Evolutionary conservation across 768 basidiomycete species (phyloP).

Genomic region (Phlebiopsis flavidoalba): DNA sequence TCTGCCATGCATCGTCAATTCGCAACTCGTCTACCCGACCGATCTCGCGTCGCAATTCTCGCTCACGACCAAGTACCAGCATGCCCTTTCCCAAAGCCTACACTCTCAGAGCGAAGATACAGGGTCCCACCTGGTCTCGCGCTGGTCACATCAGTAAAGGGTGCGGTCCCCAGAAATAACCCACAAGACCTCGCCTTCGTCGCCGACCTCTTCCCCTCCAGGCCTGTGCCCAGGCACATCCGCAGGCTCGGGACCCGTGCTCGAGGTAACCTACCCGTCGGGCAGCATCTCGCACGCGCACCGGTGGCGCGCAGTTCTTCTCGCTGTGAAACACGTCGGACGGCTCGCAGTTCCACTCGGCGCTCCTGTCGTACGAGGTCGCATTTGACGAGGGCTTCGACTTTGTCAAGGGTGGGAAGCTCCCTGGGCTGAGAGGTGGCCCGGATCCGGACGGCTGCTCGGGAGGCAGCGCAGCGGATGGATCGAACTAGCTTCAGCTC

Average conservation of each 20-base stretch:
- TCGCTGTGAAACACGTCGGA: conserved; percentile 62
- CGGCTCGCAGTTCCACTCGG: conserved; percentile 52
- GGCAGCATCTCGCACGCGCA: conserved; percentile 54
- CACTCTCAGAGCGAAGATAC: conserved; percentile 46
- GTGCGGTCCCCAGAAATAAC: conserved; percentile 55
- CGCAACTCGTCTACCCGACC: conserved; percentile 2
- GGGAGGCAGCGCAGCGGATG: conserved; percentile 57
- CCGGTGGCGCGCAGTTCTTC: conserved; percentile 66
- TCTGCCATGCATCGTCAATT: conserved; percentile 11
- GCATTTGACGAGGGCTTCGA: conserved; percentile 62
- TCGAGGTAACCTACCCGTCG: conserved; percentile 60
- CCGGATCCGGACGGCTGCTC: conserved; percentile 57
- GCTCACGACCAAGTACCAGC: conserved; percentile 54
- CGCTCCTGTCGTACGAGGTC: conserved; percentile 72
- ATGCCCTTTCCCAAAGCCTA: conserved; percentile 64
- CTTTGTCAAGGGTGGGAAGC: conserved; percentile 75
- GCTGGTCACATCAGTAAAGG: conserved; percentile 62
- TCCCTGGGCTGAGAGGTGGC: conserved; percentile 74
- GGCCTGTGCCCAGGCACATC: conserved; percentile 22
- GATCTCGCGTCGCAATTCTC: conserved; percentile 45
- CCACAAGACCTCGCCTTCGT: conserved; percentile 57
- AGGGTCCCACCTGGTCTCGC: conserved; percentile 42
- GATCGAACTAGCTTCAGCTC: conserved; percentile 68
- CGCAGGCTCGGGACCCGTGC: conserved; percentile 27
- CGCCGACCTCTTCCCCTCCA: conserved; percentile 57